Percentiles rank a stretch among this genome's conserved stretches.
Conservation (phyloP, 441 rosid genomes). For the Erodium trifolium region DNA sequence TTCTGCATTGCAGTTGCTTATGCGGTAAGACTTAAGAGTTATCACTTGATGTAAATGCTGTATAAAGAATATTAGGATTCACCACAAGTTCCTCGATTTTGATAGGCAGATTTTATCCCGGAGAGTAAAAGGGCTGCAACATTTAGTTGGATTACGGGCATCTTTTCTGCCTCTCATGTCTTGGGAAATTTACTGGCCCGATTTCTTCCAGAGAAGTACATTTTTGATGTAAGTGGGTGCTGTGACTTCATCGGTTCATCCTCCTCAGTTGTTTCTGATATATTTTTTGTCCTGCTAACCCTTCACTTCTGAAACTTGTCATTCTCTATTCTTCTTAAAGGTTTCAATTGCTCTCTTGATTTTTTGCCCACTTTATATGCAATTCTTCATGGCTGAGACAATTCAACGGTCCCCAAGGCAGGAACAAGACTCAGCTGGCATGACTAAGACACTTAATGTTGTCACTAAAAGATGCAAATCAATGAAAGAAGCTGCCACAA, state of each 20-base stretch:
- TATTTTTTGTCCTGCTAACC: not conserved
- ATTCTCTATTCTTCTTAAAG: slow-evolving; percentile 21
- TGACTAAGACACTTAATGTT: slow-evolving; percentile 22
- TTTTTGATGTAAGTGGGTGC: slow-evolving; percentile 32
- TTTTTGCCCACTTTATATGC: slow-evolving; percentile 37
- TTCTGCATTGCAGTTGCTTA: slow-evolving; percentile 54
- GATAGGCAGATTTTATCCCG: slow-evolving; percentile 43
- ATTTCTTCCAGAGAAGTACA: slow-evolving; percentile 42
- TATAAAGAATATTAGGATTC: not conserved
- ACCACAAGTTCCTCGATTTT: slow-evolving; percentile 17
- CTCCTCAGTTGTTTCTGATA: slow-evolving; percentile 3
- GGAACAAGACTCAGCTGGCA: slow-evolving; percentile 27
- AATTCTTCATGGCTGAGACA: slow-evolving; percentile 39
- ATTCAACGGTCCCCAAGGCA: slow-evolving; percentile 21
- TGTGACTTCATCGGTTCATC: not conserved
- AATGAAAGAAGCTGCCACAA: slow-evolving; percentile 42
- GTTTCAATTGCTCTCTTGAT: slow-evolving; percentile 40
- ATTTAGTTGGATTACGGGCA: slow-evolving; percentile 54
- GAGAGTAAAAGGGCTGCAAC: slow-evolving; percentile 37
- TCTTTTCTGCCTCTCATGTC: slow-evolving; percentile 47
- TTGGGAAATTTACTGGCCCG: slow-evolving; percentile 44
- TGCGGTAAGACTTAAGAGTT: slow-evolving; percentile 30
- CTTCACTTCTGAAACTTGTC: not conserved
- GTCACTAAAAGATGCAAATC: slow-evolving; percentile 27
- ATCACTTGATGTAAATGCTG: not conserved